These are phyloP conservation scores for Tetrapyrgos nigripes DNA, from an alignment of 1,284 basidiomycete species.

Conservation along the genomic window DNA sequence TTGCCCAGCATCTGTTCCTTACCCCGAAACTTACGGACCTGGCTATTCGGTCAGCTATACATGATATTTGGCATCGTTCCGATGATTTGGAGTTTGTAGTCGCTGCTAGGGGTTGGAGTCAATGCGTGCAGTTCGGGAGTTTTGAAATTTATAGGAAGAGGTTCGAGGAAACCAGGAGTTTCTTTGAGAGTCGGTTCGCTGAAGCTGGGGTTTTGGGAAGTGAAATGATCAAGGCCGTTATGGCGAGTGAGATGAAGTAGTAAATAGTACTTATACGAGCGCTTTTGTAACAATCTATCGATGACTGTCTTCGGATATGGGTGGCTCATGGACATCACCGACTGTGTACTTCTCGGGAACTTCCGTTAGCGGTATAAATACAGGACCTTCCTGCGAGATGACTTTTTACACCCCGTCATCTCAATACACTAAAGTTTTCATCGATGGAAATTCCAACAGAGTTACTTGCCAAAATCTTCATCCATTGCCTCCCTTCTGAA, in stretches of 20 bases:
- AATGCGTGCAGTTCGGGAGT: conserved; percentile 91
- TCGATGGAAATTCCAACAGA: neutral
- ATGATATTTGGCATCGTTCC: conserved; percentile 81
- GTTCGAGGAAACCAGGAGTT: conserved; percentile 82
- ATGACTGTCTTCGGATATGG: no score
- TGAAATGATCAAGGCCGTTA: conserved; percentile 91
- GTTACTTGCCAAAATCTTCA: neutral
- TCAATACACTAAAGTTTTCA: no score
- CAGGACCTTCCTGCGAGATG: no score
- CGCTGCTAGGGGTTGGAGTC: conserved; percentile 95
- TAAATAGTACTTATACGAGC: no score
- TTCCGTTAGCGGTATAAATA: no score
- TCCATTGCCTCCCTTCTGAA: neutral
- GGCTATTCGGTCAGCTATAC: conserved; percentile 80
- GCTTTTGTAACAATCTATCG: no score
- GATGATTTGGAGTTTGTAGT: conserved; percentile 96
- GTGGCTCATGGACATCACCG: no score
- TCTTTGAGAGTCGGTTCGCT: conserved; percentile 90
- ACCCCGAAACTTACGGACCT: conserved; percentile 65
- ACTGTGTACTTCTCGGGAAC: no score
- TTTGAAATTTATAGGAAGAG: conserved; percentile 88
- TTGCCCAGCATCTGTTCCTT: conserved; percentile 94
- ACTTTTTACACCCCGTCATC: no score
- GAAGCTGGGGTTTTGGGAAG: conserved; percentile 85
- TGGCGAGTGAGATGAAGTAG: conserved; percentile 55